Percentiles rank a stretch among this genome's conserved stretches.
Evolutionary conservation across 2,329 filamentous ascomycete genomes (phyloP).

Genomic region (Cladosporium sp.): DNA sequence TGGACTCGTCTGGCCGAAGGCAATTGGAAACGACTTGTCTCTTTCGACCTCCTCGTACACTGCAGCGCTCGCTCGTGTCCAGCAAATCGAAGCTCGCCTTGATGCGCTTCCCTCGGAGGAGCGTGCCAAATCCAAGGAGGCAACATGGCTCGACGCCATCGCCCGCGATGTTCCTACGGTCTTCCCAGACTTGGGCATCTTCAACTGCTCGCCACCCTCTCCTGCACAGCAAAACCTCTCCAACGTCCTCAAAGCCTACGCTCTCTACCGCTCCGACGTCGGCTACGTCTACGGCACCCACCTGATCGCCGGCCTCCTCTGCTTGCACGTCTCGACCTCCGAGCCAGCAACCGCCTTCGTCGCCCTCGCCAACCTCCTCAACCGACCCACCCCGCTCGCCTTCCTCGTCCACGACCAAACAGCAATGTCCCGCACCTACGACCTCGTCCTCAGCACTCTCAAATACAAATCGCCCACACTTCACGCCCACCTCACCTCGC

Average conservation of each 20-base stretch:
- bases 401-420: constrained; percentile 68
- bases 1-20: constrained; percentile 64
- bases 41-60: constrained; percentile 64
- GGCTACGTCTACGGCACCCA: constrained; percentile 73
- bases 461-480: constrained; percentile 61
- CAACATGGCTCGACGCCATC: constrained; percentile 61
- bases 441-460: constrained; percentile 64
- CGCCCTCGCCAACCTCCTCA: constrained; percentile 71
- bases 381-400: constrained; percentile 68
- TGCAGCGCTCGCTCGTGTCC: constrained; percentile 65
- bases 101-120: constrained; percentile 42
- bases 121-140: constrained; percentile 48
- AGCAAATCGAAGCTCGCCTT: constrained; percentile 56
- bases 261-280: constrained; percentile 78
- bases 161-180: constrained; percentile 62
- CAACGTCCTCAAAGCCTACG: constrained; percentile 73
- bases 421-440: constrained; percentile 66
- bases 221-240: constrained; percentile 65
- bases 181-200: constrained; percentile 70
- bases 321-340: constrained; percentile 60
- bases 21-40: constrained; percentile 70
- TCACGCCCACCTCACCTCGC: constrained; percentile 58
- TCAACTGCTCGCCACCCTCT: constrained; percentile 53
- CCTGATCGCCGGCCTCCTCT: constrained; percentile 66
- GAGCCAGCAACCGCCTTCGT: constrained; percentile 63